A percentile compares a stretch with the other conserved stretches of the same genome.
Evolutionary conservation across 495 filamentous ascomycete genomes (phyloP).

Genomic region (Cryomyces minteri): DNA sequence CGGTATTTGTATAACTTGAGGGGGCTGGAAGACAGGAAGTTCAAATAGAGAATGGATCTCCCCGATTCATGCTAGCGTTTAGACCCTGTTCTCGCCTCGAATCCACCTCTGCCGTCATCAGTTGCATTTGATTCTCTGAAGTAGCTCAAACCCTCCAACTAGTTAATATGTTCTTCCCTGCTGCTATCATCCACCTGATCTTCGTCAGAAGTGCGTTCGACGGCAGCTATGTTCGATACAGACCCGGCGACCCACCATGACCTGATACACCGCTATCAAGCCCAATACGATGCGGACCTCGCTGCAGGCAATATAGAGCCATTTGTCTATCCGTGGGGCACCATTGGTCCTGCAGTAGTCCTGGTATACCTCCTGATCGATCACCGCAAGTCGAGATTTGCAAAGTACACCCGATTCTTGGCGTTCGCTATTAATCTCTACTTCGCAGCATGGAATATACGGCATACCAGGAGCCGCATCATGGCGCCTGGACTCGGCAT

Average conservation of each 20-base stretch:
- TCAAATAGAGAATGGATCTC: too few relatives aligned
- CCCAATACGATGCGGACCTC: constrained; percentile 11
- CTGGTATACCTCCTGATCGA: constrained; percentile 40
- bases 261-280: constrained; percentile 4
- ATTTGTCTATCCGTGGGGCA: constrained; percentile 35
- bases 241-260: constrained; percentile 5
- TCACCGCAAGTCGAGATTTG: constrained; percentile 28
- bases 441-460: constrained; percentile 26
- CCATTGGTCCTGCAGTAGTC: constrained; percentile 29
- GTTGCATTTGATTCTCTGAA: too few relatives aligned
- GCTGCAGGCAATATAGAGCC: constrained; percentile 27
- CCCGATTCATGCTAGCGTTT: too few relatives aligned
- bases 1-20: too few relatives aligned
- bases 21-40: too few relatives aligned
- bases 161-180: too few relatives aligned
- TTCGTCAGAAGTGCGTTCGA: too few relatives aligned
- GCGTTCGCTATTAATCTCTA: constrained; percentile 31
- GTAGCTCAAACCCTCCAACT: too few relatives aligned
- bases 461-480: constrained; percentile 29
- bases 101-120: too few relatives aligned
- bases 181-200: too few relatives aligned
- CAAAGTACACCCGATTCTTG: constrained; percentile 31
- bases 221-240: background rate
- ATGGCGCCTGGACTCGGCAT: constrained; percentile 47
- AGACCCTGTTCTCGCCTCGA: too few relatives aligned